Evolutionary conservation across 2,329 filamentous ascomycete species (phyloP), one percentile per base, ranked within the genome.

Genomic region (Fusarium staphyleae): DNA sequence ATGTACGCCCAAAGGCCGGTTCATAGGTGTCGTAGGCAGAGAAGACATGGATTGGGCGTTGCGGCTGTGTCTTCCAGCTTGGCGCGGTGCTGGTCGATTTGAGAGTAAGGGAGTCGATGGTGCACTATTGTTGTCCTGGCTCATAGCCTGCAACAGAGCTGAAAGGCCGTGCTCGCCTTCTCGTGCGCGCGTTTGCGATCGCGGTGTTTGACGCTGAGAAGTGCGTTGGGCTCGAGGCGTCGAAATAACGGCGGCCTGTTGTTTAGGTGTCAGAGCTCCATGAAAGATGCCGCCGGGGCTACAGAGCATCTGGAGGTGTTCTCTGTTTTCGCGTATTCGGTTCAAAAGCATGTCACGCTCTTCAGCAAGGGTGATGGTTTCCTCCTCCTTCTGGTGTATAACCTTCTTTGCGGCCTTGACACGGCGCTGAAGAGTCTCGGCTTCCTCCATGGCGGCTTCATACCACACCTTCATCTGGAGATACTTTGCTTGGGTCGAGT

Each of bases 291-390:
- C 86, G 12, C 89, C 88, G 2, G 90, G 89, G 65, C 90, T 88
- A 67, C 89, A 87, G 41, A 96, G 83, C 68, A 83, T 82, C 52
- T 90, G 89, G 65, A 96, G 87, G 68, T 96, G 92, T 69, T 96
- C 90, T 57, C 93, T 82, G 69, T 96, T 96, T 71, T 96, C 91
- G 34, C 89, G 86, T 60, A 98, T 96, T 15, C 93, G 87, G 57
- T 87, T 90, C 52, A 93, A 84, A 43, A 97, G 80, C 70, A 90
- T 82, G 32, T 86, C 81, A 48, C 91, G 89, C 68, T 95, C 89
- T 66, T 96, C 91, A 2, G 78, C 73, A n/a, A 96, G 76, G 45
- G 79, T 78, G 6, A 84, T 80, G 14, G 89, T 84, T 66, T 91
- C 87, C 58, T 90, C 88, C 54, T 91, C 88, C 65, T 92, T 88